Evolutionary conservation across 768 basidiomycete species (phyloP).

Genomic region (Termitomyces bulborhizus): DNA sequence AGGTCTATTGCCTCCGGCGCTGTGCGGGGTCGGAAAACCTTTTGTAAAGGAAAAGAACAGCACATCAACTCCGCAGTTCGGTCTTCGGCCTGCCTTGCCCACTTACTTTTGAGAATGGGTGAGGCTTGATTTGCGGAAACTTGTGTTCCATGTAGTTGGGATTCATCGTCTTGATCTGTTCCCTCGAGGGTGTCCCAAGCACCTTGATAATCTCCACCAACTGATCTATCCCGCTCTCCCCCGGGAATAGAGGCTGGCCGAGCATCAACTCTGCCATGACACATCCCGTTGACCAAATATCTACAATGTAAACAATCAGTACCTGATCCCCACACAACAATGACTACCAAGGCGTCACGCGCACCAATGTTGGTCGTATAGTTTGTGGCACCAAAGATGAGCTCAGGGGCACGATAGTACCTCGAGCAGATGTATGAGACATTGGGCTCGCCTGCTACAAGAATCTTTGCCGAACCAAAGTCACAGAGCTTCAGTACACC

Average conservation of each 20-base stretch:
- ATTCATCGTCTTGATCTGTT: slow-evolving; percentile 99
- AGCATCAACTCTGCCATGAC: slow-evolving; percentile 99
- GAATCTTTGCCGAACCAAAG: slow-evolving; percentile 98
- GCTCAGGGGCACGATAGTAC: slow-evolving; percentile 98
- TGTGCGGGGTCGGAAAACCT: slow-evolving; percentile 98
- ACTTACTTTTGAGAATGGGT: slow-evolving; percentile 90
- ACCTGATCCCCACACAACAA: neutral
- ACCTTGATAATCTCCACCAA: slow-evolving; percentile 99
- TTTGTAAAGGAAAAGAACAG: neutral
- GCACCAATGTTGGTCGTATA: slow-evolving; percentile 98
- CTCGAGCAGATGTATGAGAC: slow-evolving; percentile 99
- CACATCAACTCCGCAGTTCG: neutral
- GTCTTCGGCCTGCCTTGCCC: slow-evolving; percentile 20
- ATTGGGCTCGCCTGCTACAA: slow-evolving; percentile 96
- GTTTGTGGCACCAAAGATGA: slow-evolving; percentile 99
- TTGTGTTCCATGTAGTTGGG: slow-evolving; percentile 99
- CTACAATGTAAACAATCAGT: slow-evolving; percentile 30
- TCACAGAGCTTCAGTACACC: slow-evolving; percentile 98
- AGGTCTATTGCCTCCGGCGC: slow-evolving; percentile 94
- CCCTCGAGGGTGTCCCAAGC: slow-evolving; percentile 93
- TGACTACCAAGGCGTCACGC: slow-evolving; percentile 16
- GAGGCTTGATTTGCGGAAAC: slow-evolving; percentile 99
- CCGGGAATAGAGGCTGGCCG: slow-evolving; percentile 97
- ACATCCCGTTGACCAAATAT: slow-evolving; percentile 99
- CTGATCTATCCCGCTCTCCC: slow-evolving; percentile 98